A percentile compares a stretch with the other conserved stretches of the same genome.
These are phyloP conservation scores for Hypoxylon perforatum DNA, from an alignment of 495 filamentous ascomycete species.

Conservation along the genomic window DNA sequence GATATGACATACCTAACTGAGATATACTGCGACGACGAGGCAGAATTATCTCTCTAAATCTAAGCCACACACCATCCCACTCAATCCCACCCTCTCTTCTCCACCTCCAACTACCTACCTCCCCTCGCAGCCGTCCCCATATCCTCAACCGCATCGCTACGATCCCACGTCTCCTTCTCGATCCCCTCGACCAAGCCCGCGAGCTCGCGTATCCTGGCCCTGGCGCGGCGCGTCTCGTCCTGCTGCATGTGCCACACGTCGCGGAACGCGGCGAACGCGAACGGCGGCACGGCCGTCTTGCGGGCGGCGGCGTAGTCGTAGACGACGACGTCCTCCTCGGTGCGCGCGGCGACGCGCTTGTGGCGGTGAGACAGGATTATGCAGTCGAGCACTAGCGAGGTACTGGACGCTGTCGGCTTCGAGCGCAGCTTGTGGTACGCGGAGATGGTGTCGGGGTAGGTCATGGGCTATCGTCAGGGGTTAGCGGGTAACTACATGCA, in stretches of 20 bases:
- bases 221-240: slow-evolving; percentile 59
- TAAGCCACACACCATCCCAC: too few species aligned
- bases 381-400: slow-evolving; percentile 63
- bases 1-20: too few species aligned
- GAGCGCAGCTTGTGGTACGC: slow-evolving; percentile 84
- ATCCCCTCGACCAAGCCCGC: slow-evolving; percentile 66
- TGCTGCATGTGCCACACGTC: slow-evolving; percentile 75
- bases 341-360: slow-evolving; percentile 79
- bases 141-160: slow-evolving; percentile 75
- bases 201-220: slow-evolving; percentile 63
- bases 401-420: slow-evolving; percentile 43
- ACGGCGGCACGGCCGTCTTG: slow-evolving; percentile 70
- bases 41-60: too few species aligned
- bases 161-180: slow-evolving; percentile 81
- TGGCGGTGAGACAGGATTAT: slow-evolving; percentile 82
- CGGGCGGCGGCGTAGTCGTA: slow-evolving; percentile 79
- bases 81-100: too few species aligned
- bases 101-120: too few species aligned
- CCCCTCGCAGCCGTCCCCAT: slow-evolving; percentile 52
- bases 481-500: background rate
- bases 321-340: slow-evolving; percentile 83
- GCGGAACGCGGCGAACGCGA: slow-evolving; percentile 73
- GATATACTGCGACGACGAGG: too few species aligned
- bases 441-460: slow-evolving; percentile 85
- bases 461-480: slow-evolving; percentile 79